Conservation (phyloP, 257 asterid genomes). For the Lavandula angustifolia region DNA sequence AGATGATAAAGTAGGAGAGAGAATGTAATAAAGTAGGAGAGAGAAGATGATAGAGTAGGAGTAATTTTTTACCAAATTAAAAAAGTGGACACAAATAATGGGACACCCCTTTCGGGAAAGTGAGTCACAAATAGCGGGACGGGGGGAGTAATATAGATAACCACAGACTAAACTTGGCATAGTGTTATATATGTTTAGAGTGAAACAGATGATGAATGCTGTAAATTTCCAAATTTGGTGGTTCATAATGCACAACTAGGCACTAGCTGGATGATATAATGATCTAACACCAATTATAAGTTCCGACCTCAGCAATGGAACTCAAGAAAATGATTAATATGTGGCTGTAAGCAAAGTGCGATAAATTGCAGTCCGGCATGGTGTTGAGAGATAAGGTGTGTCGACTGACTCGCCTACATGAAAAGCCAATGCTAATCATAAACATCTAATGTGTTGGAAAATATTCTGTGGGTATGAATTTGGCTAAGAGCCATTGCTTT, state of each 20-base stretch:
- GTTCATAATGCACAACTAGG: neutral
- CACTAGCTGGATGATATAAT: neutral
- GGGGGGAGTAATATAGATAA: too few species aligned
- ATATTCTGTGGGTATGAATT: neutral
- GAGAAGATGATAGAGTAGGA: too few species aligned
- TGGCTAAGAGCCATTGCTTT: neutral
- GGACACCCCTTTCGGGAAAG: too few species aligned
- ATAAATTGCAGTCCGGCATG: neutral
- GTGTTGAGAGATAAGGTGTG: neutral
- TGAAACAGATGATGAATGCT: neutral
- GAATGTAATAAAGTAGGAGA: too few species aligned
- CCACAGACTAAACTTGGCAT: neutral
- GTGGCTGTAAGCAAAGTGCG: neutral
- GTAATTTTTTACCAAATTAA: too few species aligned
- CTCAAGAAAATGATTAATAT: neutral
- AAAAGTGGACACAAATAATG: too few species aligned
- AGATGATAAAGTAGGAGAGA: too few species aligned
- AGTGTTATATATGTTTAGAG: neutral
- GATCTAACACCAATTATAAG: constrained; percentile 1
- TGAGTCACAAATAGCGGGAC: too few species aligned
- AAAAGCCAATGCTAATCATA: neutral
- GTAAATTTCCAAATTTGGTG: neutral
- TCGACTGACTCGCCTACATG: neutral
- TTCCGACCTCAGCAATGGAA: neutral
- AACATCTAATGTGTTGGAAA: neutral